A percentile compares a stretch with the other conserved stretches of the same genome.
Conservation (phyloP, 1,139 yeast species). For the Ogataea hybrid region DNA sequence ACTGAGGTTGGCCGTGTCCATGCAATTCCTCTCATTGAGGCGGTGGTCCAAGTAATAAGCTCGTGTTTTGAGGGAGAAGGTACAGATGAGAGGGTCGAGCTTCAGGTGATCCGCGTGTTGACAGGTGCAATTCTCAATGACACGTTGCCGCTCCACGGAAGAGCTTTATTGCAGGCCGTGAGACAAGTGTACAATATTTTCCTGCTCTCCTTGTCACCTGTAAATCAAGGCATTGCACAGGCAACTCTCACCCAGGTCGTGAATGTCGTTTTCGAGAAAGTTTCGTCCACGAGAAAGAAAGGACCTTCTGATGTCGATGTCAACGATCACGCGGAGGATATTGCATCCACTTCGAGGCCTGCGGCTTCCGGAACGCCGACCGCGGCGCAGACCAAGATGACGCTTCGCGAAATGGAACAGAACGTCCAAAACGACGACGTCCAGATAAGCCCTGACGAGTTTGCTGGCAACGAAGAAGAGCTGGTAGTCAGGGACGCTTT, state of each 20-base stretch:
- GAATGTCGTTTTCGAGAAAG: slow-evolving; percentile 78
- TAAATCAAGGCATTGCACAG: slow-evolving; percentile 93
- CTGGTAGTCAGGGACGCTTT: slow-evolving; percentile 86
- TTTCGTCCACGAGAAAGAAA: slow-evolving; percentile 35
- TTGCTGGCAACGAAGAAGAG: slow-evolving; percentile 56
- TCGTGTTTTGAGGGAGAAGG: slow-evolving; percentile 90
- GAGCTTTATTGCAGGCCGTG: slow-evolving; percentile 82
- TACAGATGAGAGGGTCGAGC: slow-evolving; percentile 82
- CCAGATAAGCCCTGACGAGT: slow-evolving; percentile 50
- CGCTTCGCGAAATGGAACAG: slow-evolving; percentile 39
- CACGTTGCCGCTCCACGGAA: slow-evolving; percentile 87
- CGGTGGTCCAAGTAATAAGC: slow-evolving; percentile 81
- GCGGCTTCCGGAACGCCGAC: slow-evolving; percentile 25
- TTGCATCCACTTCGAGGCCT: background rate
- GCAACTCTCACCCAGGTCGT: slow-evolving; percentile 92
- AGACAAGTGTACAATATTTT: slow-evolving; percentile 93
- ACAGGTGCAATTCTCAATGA: slow-evolving; percentile 83
- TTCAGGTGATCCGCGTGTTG: slow-evolving; percentile 89
- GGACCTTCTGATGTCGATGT: slow-evolving; percentile 15
- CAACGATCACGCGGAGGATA: slow-evolving; percentile 4
- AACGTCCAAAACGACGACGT: slow-evolving; percentile 56
- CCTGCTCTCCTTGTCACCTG: slow-evolving; percentile 73
- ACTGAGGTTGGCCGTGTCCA: slow-evolving; percentile 40
- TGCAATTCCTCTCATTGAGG: slow-evolving; percentile 65
- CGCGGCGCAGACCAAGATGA: slow-evolving; percentile 34